Evolutionary conservation across 2,329 filamentous ascomycete species (phyloP), one percentile per base, ranked within the genome.

Genomic region (Aspergillus uvarum): DNA sequence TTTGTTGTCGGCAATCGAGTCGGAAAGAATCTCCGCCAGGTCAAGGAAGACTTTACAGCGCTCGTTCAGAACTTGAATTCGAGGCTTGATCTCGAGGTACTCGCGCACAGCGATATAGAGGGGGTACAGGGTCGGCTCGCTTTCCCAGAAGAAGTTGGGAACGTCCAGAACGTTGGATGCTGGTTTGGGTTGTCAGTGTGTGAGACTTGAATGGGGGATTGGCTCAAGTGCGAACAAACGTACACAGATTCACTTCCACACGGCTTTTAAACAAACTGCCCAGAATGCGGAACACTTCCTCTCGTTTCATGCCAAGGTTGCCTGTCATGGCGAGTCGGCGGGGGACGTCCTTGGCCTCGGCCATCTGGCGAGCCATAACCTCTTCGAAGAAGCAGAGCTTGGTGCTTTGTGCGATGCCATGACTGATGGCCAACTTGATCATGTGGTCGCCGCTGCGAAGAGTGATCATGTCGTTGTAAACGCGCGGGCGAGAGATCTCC

Each of bases 401-500:
- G 0, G 95, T 99, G 75, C 93, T 97, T 77, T 99, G 95, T 0
- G 92, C 92, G 67, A 99, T 97, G 42, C 93, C 95, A 74, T 99
- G 95, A 74, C 91, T 96, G 80, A 99, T 99, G 35, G 94, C 92
- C 16, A 99, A 83, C 78, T 98, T 98, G 74, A 98, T 96, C 94
- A 99, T 98, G 78, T 99, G 95, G 78, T 99, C 95, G 44, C 91
- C 89, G 61, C 92, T 96, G 63, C 96, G 85, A 49, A 99, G 81
- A 0, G 95, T 99, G 69, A 99, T 98, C 95, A 99, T 99, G 76
- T 99, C 95, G 77, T 99, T 98, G 80, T 96, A 99, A 31, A 99
- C 90, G 59, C 95, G 86, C 4, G 95, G 95, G 53, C 93, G 86
- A 63, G 92, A 89, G 35, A 95, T 92, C 59, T 91, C 85, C 0